A percentile compares a stretch with the other conserved stretches of the same genome.
Evolutionary conservation across 495 filamentous ascomycete genomes (phyloP).

Genomic region (Amphirosellinia nigrospora): DNA sequence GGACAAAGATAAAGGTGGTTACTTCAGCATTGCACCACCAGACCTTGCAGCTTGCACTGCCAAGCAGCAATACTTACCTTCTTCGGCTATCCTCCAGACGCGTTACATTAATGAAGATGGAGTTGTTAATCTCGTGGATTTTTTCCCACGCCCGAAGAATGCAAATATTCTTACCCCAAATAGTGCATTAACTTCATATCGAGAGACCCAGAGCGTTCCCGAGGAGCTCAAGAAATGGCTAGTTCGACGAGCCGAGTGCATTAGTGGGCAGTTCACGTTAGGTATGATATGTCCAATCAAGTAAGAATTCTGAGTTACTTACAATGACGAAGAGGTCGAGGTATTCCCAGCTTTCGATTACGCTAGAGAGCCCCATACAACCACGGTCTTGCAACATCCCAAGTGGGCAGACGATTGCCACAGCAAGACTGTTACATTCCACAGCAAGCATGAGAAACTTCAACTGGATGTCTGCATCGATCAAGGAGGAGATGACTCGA

Average conservation of each 20-base stretch:
- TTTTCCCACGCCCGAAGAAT: constrained; percentile 68
- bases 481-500: constrained; percentile 56
- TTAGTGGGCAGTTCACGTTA: constrained; percentile 64
- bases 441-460: constrained; percentile 60
- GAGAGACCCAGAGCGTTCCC: constrained; percentile 55
- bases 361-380: constrained; percentile 62
- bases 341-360: constrained; percentile 76
- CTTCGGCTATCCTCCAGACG: constrained; percentile 72
- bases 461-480: constrained; percentile 71
- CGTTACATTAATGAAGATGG: constrained; percentile 75
- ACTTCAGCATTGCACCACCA: constrained; percentile 66
- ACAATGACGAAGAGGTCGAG: constrained; percentile 55
- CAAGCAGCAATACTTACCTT: constrained; percentile 73
- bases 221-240: constrained; percentile 65
- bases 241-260: constrained; percentile 72
- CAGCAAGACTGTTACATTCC: constrained; percentile 68
- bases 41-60: constrained; percentile 57
- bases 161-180: constrained; percentile 49
- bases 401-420: constrained; percentile 42
- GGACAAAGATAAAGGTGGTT: constrained; percentile 73
- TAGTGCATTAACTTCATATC: constrained; percentile 54
- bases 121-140: constrained; percentile 72
- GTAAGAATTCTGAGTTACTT: background rate
- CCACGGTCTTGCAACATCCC: constrained; percentile 51
- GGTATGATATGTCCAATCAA: constrained; percentile 34